phyloP scores from a whole-genome alignment of 306 rosid species.

The Lagenaria siceraria region DNA sequence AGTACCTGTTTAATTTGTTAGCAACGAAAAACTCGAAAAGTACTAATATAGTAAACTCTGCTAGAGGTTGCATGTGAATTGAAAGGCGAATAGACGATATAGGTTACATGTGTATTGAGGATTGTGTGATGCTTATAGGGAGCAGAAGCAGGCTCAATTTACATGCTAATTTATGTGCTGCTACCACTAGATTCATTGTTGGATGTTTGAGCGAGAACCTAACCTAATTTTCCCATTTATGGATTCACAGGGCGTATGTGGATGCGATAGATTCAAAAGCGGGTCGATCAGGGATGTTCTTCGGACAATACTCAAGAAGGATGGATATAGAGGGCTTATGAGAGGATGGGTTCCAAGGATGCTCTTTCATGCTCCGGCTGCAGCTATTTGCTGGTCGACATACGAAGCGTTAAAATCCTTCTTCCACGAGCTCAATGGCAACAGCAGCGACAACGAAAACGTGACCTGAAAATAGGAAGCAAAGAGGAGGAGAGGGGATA shows the following conservation, averaged over 20 bases:
- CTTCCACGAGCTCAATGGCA: conserved; percentile 49
- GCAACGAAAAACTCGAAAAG: neutral
- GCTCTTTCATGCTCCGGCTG: conserved; percentile 98
- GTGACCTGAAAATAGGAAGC: conserved; percentile 21
- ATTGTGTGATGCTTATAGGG: neutral
- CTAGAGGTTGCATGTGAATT: neutral
- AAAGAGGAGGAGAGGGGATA: neutral
- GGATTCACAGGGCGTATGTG: conserved; percentile 69
- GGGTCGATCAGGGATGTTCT: conserved; percentile 71
- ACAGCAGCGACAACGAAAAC: conserved; percentile 21
- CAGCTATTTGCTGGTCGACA: conserved; percentile 97
- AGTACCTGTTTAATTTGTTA: neutral
- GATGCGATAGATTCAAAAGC: conserved; percentile 81
- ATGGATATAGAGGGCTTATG: conserved; percentile 75
- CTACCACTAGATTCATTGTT: neutral
- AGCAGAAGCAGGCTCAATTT: neutral
- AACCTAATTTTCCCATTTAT: neutral
- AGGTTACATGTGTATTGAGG: too few relatives aligned
- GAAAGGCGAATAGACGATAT: neutral
- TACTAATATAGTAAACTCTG: neutral
- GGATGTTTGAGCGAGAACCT: neutral
- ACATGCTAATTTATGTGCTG: neutral
- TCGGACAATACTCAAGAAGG: conserved; percentile 57
- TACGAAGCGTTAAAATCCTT: conserved; percentile 82
- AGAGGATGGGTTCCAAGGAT: conserved; percentile 96